Evolutionary conservation across 2,329 filamentous ascomycete species (phyloP), one percentile per base, ranked within the genome.

Genomic region (Diaporthe destruens): DNA sequence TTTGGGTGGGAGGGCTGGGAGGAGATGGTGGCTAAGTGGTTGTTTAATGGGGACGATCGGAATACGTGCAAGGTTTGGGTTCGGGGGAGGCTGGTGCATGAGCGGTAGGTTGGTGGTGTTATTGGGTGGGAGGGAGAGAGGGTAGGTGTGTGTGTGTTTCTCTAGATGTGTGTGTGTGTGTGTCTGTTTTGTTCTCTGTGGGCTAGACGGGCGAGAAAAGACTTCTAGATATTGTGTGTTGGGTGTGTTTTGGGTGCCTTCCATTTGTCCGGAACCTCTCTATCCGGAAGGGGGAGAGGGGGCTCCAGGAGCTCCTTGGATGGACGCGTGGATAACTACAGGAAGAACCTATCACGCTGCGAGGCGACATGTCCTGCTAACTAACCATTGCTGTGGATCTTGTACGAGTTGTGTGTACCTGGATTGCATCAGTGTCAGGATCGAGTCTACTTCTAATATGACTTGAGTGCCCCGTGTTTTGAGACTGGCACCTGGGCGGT

Each of bases 1-100:
- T 99, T 98, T 85, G 95, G 95, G 0, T 94, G 92, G 89, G 96
- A 98, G 87, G 89, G 80, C n/a, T 97, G 93, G 94, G 90, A 92
- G 51, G 94, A 98, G 78, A 90, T 86, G 78, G 84, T 98, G 14
- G 93, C 94, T 68, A 99, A 99, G 86, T 99, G 96, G 96, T 86
- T 98, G 74, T 99, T 93, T 83, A 93, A 90, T 76, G 96, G 96
- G 0, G 95, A 98, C 84, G 96, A 98, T 83, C 87, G 96, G 76
- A 98, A 98, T 81, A 96, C 95, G 3, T 88, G 87, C 77, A 91
- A 88, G 76, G 96, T 99, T 6, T 99, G 96, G 96, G 95, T 98
- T 1, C 91, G 88, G 80, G 96, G 96, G 3, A 84, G 90, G 75
- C 82, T 97, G 81, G 96, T 98, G 61, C 94, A 98, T 84, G 81